phyloP scores from a whole-genome alignment of 2,329 filamentous ascomycete species.

The Aspergillus tanneri region DNA sequence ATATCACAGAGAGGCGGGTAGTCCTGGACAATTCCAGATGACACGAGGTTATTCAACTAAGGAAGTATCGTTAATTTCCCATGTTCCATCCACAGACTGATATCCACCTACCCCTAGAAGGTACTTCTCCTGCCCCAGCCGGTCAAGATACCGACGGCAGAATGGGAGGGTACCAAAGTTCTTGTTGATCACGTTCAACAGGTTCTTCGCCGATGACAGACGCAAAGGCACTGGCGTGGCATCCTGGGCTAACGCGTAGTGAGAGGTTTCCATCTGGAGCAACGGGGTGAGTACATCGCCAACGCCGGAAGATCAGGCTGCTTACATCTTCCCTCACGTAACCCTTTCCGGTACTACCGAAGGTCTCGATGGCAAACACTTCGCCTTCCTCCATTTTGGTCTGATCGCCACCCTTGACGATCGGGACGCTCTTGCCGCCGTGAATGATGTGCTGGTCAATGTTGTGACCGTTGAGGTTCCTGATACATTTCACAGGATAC shows the following conservation, averaged over 20 bases:
- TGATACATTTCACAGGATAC: conserved; percentile 78
- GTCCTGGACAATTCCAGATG: conserved; percentile 78
- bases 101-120: conserved; percentile 69
- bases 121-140: conserved; percentile 93
- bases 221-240: conserved; percentile 73
- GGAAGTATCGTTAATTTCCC: conserved; percentile 6
- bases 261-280: conserved; percentile 70
- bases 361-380: conserved; percentile 93
- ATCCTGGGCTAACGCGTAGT: conserved; percentile 76
- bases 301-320: conserved; percentile 7
- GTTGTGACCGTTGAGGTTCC: conserved; percentile 85
- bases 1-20: conserved; percentile 88
- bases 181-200: conserved; percentile 89
- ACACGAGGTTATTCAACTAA: conserved; percentile 81
- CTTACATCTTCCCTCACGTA: conserved; percentile 80
- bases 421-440: conserved; percentile 86
- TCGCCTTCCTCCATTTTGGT: conserved; percentile 99
- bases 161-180: conserved; percentile 93
- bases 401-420: conserved; percentile 81
- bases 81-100: background rate
- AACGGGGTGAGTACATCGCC: conserved; percentile 8
- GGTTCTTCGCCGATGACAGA: conserved; percentile 76
- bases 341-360: conserved; percentile 88
- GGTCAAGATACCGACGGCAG: conserved; percentile 85
- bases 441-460: conserved; percentile 89